phyloP scores from a whole-genome alignment of 2,329 filamentous ascomycete species.

The Trichophyton benhamiae region DNA sequence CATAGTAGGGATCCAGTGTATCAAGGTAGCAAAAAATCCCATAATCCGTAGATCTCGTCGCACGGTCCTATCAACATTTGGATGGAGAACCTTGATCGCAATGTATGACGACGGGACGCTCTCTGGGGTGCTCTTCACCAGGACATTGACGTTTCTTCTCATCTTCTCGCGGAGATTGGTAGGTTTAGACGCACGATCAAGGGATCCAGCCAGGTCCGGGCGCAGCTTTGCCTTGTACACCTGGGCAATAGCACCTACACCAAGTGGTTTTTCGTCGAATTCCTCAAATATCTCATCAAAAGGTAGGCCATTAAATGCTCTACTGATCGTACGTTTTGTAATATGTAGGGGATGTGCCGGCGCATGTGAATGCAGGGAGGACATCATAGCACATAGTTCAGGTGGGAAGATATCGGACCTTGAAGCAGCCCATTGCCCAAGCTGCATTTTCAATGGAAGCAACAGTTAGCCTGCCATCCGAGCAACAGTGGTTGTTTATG shows the following conservation, averaged over 20 bases:
- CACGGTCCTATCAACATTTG: conserved; percentile 77
- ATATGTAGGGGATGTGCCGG: conserved; percentile 74
- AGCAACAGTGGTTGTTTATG: background rate
- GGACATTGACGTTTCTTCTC: conserved; percentile 66
- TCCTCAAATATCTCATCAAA: conserved; percentile 96
- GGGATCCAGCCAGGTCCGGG: conserved; percentile 55
- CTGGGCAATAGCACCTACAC: conserved; percentile 91
- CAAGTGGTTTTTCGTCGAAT: conserved; percentile 77
- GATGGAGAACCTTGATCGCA: conserved; percentile 90
- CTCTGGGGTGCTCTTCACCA: conserved; percentile 75
- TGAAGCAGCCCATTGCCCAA: conserved; percentile 97
- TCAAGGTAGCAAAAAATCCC: conserved; percentile 70
- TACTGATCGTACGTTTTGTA: conserved; percentile 66
- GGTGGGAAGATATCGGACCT: conserved; percentile 90
- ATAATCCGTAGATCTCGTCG: conserved; percentile 89
- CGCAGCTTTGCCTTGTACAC: conserved; percentile 94
- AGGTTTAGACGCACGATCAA: conserved; percentile 41
- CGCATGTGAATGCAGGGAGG: conserved; percentile 84
- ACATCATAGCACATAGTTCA: conserved; percentile 88
- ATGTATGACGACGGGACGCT: conserved; percentile 84
- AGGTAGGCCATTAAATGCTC: conserved; percentile 63
- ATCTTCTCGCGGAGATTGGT: conserved; percentile 56
- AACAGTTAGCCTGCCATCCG: background rate
- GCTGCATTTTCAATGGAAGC: conserved; percentile 34
- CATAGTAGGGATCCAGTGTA: conserved; percentile 84